Conservation (phyloP, 805 yeast genomes). For the Myxozyma nipponensis region DNA sequence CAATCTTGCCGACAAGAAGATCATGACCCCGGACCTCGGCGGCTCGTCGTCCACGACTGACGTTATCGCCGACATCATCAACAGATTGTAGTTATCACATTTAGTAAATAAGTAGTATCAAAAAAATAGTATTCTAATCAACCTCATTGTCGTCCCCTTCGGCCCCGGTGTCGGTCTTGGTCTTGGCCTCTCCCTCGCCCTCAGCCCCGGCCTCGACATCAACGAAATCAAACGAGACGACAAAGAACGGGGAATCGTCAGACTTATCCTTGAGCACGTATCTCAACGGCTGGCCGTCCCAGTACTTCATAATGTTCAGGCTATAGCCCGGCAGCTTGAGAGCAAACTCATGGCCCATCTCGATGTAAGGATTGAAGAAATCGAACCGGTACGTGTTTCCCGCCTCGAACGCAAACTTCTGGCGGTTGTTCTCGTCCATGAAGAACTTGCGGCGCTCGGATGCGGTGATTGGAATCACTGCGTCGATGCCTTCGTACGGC, state of each 20-base stretch:
- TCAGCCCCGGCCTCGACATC: too few relatives aligned
- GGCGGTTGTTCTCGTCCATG: slow-evolving; percentile 40
- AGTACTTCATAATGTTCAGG: slow-evolving; percentile 38
- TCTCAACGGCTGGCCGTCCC: slow-evolving; percentile 38
- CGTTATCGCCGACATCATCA: slow-evolving; percentile 78
- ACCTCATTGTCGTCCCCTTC: neutral
- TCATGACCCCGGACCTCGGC: slow-evolving; percentile 92
- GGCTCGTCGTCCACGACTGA: slow-evolving; percentile 84
- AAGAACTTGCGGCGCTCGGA: slow-evolving; percentile 46
- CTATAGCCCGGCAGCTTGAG: slow-evolving; percentile 51
- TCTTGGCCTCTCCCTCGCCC: neutral
- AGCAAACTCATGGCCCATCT: slow-evolving; percentile 45
- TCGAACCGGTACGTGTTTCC: slow-evolving; percentile 45
- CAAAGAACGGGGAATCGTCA: slow-evolving; percentile 31
- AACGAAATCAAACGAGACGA: slow-evolving; percentile 30
- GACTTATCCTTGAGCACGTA: slow-evolving; percentile 36
- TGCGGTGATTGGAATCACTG: slow-evolving; percentile 21
- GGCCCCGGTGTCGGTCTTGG: slow-evolving; percentile 1
- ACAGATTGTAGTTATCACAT: slow-evolving; percentile 41
- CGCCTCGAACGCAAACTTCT: slow-evolving; percentile 42
- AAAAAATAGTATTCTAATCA: neutral
- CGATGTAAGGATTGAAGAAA: slow-evolving; percentile 54
- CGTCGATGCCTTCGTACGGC: neutral
- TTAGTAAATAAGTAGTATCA: neutral
- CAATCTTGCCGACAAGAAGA: slow-evolving; percentile 70